phyloP scores from a whole-genome alignment of 1,284 basidiomycete species.

The Marasmius oreades region DNA sequence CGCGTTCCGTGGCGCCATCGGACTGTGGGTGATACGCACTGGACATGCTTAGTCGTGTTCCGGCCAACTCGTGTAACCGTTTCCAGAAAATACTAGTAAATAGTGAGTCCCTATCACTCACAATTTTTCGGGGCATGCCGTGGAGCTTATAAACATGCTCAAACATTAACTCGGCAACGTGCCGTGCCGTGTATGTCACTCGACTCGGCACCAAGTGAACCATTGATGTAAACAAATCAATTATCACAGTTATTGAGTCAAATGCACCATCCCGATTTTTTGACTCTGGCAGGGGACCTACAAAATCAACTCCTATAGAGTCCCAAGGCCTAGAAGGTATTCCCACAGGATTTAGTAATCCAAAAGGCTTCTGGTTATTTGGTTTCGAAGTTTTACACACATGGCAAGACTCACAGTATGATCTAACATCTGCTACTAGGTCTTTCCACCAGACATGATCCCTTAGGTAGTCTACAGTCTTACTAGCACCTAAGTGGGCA shows the following conservation, averaged over 20 bases:
- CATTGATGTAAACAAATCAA: slow-evolving; percentile 29
- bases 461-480: slow-evolving; percentile 26
- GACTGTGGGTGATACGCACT: slow-evolving; percentile 20
- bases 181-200: slow-evolving; percentile 11
- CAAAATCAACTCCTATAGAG: slow-evolving; percentile 31
- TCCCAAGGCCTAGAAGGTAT: slow-evolving; percentile 25
- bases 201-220: slow-evolving; percentile 25
- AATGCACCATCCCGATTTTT: slow-evolving; percentile 21
- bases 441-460: slow-evolving; percentile 32
- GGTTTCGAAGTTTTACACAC: slow-evolving; percentile 22
- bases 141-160: slow-evolving; percentile 21
- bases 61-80: slow-evolving; percentile 18
- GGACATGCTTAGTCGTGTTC: slow-evolving; percentile 19
- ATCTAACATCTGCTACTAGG: slow-evolving; percentile 22
- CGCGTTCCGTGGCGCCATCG: slow-evolving; percentile 20
- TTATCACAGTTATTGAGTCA: slow-evolving; percentile 27
- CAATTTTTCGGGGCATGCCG: slow-evolving; percentile 19
- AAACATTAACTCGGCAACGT: slow-evolving; percentile 21
- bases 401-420: slow-evolving; percentile 23
- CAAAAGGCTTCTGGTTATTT: slow-evolving; percentile 19
- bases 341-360: slow-evolving; percentile 21
- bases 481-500: slow-evolving; percentile 28
- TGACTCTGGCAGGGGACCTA: slow-evolving; percentile 30
- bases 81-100: slow-evolving; percentile 22
- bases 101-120: slow-evolving; percentile 16